Percentiles rank a stretch among this genome's conserved stretches.
These are phyloP conservation scores for Platanthera zijinensis DNA, from an alignment of 106 monocot species.

Conservation along the genomic window DNA sequence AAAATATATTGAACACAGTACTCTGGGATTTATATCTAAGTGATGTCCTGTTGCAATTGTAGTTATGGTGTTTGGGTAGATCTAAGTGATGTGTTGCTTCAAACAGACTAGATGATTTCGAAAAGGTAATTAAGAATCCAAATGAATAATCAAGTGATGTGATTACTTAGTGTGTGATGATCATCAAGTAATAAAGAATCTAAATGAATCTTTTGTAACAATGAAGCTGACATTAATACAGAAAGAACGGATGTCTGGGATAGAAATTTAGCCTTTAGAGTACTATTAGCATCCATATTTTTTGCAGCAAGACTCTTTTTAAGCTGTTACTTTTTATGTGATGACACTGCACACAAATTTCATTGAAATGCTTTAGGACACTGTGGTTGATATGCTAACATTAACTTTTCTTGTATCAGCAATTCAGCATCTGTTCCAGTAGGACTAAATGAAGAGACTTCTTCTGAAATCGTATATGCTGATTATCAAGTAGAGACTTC, in stretches of 20 bases:
- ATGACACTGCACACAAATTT: neutral
- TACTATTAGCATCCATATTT: neutral
- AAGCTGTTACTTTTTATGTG: neutral
- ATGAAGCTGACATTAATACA: neutral
- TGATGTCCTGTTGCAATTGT: too few relatives aligned
- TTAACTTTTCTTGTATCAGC: conserved; percentile 4
- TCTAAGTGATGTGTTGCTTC: too few relatives aligned
- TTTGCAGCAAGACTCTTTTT: neutral
- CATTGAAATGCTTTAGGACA: neutral
- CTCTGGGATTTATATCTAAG: too few relatives aligned
- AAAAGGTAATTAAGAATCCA: neutral
- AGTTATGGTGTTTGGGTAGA: too few relatives aligned
- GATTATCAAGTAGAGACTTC: too few relatives aligned
- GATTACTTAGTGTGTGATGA: neutral
- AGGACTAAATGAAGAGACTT: too few relatives aligned
- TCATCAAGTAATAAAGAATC: neutral
- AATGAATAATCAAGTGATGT: too few relatives aligned
- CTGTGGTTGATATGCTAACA: neutral
- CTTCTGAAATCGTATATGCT: too few relatives aligned
- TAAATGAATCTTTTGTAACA: neutral
- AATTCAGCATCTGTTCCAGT: too few relatives aligned
- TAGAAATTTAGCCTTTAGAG: neutral
- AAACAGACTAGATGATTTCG: too few relatives aligned
- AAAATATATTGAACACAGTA: too few relatives aligned
- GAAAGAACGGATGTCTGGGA: neutral